Conservation (phyloP, 352 stramenopile species). For the Pythium apleroticum region DNA sequence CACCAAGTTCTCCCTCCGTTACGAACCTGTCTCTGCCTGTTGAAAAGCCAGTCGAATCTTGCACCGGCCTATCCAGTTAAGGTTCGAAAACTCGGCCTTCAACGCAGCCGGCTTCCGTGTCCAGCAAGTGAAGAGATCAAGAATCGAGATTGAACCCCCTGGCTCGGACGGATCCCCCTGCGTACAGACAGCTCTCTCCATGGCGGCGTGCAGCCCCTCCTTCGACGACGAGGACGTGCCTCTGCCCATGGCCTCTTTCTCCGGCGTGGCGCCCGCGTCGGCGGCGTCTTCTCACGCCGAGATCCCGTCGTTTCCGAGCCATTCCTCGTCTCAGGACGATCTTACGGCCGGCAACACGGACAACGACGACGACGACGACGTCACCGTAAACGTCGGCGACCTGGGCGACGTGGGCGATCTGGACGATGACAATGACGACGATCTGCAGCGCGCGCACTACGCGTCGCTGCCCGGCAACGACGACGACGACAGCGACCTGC, state of each 20-base stretch:
- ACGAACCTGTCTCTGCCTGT: not conserved
- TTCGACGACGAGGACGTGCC: constrained; percentile 17
- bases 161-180: not conserved
- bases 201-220: constrained; percentile 20
- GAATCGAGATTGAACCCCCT: not conserved
- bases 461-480: constrained; percentile 17
- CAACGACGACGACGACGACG: constrained; percentile 21
- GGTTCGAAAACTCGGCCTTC: constrained; percentile 2
- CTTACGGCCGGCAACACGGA: not conserved
- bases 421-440: constrained; percentile 23
- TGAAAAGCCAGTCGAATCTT: constrained; percentile 7
- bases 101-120: not conserved
- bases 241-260: not conserved
- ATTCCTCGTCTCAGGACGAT: constrained; percentile 8
- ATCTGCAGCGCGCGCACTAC: constrained; percentile 19
- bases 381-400: constrained; percentile 20
- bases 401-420: constrained; percentile 18
- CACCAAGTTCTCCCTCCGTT: constrained; percentile 8
- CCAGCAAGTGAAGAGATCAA: constrained; percentile 1
- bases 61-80: not conserved
- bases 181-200: constrained; percentile 8
- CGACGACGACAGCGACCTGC: constrained; percentile 25
- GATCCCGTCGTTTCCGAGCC: constrained; percentile 1
- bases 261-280: not conserved
- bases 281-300: constrained; percentile 5